Conservation (phyloP, 2,329 filamentous ascomycete species). For the Amesomyces nigricolor region DNA sequence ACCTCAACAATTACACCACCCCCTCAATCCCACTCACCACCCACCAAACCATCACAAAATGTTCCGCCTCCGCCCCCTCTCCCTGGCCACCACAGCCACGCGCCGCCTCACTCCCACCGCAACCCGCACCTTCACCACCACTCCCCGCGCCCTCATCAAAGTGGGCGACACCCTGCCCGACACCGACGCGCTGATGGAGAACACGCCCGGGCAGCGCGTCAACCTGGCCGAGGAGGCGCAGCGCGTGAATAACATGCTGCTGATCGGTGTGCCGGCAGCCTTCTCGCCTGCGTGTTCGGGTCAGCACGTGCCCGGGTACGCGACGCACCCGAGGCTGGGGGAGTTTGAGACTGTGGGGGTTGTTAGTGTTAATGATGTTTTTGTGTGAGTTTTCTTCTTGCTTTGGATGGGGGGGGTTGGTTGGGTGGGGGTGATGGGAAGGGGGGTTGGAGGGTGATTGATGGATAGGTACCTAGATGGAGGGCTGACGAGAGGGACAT, state of each 20-base stretch:
- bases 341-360: constrained; percentile 81
- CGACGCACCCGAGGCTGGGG: constrained; percentile 72
- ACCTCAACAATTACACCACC: too few species aligned
- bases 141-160: constrained; percentile 54
- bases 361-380: constrained; percentile 87
- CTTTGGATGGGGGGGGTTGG: neutral
- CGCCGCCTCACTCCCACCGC: neutral
- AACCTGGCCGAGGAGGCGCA: constrained; percentile 73
- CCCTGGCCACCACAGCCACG: neutral
- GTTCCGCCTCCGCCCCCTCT: constrained; percentile 11
- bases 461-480: neutral
- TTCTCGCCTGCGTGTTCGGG: constrained; percentile 57
- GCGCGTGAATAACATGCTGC: constrained; percentile 62
- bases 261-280: constrained; percentile 79
- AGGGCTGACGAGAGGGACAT: neutral
- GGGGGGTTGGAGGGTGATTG: neutral
- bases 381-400: constrained; percentile 61
- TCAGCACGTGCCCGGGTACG: constrained; percentile 78
- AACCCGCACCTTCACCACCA: neutral
- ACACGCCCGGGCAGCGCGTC: constrained; percentile 87
- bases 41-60: neutral
- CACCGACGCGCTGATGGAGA: constrained; percentile 72
- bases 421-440: neutral
- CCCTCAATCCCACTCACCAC: too few species aligned
- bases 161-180: constrained; percentile 75